Percentiles rank a stretch among this genome's conserved stretches.
Conservation (phyloP, 257 asterid species). For the Scutellaria galericulata region DNA sequence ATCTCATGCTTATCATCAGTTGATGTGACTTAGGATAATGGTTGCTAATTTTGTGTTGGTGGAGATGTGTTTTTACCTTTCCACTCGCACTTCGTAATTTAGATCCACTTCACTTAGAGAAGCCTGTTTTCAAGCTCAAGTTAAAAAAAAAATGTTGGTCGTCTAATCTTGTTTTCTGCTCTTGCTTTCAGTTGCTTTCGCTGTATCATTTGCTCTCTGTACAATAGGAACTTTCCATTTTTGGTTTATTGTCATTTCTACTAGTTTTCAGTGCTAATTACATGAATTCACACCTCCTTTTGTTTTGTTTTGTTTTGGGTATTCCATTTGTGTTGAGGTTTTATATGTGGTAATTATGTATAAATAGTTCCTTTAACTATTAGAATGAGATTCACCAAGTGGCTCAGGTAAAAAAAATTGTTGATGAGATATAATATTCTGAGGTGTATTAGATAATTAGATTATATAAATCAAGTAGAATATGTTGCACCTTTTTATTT, state of each 20-base stretch:
- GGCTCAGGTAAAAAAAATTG: neutral
- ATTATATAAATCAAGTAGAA: too few species aligned
- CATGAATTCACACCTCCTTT: neutral
- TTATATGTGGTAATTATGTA: neutral
- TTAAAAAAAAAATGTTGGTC: slow-evolving; percentile 9
- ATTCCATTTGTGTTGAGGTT: neutral
- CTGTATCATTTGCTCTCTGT: slow-evolving; percentile 34
- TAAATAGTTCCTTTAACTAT: neutral
- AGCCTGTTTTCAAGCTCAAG: slow-evolving; percentile 32
- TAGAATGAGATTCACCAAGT: neutral
- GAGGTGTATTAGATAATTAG: too few species aligned
- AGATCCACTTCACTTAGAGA: slow-evolving; percentile 28
- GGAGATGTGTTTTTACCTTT: slow-evolving; percentile 35
- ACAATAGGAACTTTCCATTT: slow-evolving; percentile 18
- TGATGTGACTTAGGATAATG: slow-evolving; percentile 55
- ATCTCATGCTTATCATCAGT: slow-evolving; percentile 50
- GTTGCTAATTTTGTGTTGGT: slow-evolving; percentile 58
- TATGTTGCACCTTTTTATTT: too few species aligned
- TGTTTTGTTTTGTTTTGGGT: neutral
- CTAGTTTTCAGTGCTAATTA: neutral
- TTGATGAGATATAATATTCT: too few species aligned
- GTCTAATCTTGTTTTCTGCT: slow-evolving; percentile 33
- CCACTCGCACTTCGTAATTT: slow-evolving; percentile 34
- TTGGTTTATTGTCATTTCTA: neutral
- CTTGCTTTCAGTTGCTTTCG: slow-evolving; percentile 23